Base-by-base conservation (phyloP, 805 yeast genomes). In the Soucietia sequanensis region DNA sequence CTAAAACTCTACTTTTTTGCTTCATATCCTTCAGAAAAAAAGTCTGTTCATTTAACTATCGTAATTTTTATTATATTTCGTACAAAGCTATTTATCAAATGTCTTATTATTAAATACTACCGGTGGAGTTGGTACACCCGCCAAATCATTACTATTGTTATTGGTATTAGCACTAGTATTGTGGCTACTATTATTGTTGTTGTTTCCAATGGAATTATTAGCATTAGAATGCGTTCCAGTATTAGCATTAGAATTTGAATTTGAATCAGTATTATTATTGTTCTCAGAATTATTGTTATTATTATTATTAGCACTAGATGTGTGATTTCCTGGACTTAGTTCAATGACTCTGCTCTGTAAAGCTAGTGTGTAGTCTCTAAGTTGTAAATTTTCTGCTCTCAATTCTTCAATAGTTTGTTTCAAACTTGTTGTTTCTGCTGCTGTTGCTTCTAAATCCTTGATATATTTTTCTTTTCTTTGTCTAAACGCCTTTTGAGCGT, bases 401-500 rank as follows among this genome's bases (percentile, higher is more conserved):
- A 88, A 68, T n/a, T 70, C 75, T 40, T 79, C 84, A 45, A 86
- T 73, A 21, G 81, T 76, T 45, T 77, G 78, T 50, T 78, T 75
- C 46, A 85, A 65, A n/a, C 65, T 67, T 42, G 77, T 78, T 39
- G 78, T 78, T 48, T 80, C 81, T 30, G 71, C 68, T 8, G 85
- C 84, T 52, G 81, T 80, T 23, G 67, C 59, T 61, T 90, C 96
- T 38, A 90, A 68, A 31, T 87, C 91, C 58, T 80, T 83, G 45
- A 90, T 79, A 51, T 87, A 81, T 38, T 77, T 74, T 50, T 89
- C 95, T 54, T 85, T 82, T 41, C 96, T 74, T 54, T 80, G 81
- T 54, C 97, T 75, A 63, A 89, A 90, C 6, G 96, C 95, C 47
- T 86, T 78, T 63, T 90, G 97, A 4, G 97, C 96, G 41, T 78